These are phyloP conservation scores for Coniella vitis DNA, from an alignment of 2,329 filamentous ascomycete genomes.

Conservation along the genomic window DNA sequence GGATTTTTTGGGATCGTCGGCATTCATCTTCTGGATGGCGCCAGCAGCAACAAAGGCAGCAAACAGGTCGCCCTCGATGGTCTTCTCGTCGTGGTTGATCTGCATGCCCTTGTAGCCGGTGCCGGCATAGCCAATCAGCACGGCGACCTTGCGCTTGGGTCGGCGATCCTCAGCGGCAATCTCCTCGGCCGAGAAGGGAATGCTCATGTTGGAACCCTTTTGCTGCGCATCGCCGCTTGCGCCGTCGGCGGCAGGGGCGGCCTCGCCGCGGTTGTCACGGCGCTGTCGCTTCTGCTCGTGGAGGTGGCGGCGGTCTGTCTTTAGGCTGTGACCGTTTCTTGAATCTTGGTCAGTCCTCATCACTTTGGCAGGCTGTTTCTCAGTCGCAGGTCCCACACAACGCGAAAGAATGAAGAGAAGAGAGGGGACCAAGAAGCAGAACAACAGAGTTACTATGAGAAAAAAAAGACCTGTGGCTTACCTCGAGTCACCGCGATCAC, in stretches of 20 bases:
- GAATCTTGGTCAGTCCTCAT: neutral
- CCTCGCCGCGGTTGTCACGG: conserved; percentile 2
- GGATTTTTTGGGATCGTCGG: conserved; percentile 93
- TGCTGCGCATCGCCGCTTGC: conserved; percentile 17
- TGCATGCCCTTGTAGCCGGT: conserved; percentile 98
- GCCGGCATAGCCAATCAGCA: conserved; percentile 91
- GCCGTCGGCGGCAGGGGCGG: conserved; percentile 17
- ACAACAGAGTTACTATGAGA: too few species aligned
- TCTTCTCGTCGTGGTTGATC: conserved; percentile 75
- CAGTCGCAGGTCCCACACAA: neutral
- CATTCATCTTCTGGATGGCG: conserved; percentile 94
- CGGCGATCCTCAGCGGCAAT: conserved; percentile 79
- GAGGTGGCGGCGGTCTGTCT: conserved; percentile 2
- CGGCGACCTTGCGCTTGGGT: conserved; percentile 94
- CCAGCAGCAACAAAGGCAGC: conserved; percentile 83
- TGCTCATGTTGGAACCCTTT: conserved; percentile 46
- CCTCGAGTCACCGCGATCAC: conserved; percentile 7
- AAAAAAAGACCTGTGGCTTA: neutral
- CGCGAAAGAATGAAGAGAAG: neutral
- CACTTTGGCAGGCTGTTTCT: neutral
- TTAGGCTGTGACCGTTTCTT: conserved; percentile 8
- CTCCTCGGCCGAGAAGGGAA: conserved; percentile 64
- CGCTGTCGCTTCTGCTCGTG: conserved; percentile 5
- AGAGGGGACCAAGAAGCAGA: neutral
- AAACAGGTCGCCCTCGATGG: conserved; percentile 94